Evolutionary conservation across 164 flowering plant genomes (phyloP).

Genomic region (Annona squamosa): DNA sequence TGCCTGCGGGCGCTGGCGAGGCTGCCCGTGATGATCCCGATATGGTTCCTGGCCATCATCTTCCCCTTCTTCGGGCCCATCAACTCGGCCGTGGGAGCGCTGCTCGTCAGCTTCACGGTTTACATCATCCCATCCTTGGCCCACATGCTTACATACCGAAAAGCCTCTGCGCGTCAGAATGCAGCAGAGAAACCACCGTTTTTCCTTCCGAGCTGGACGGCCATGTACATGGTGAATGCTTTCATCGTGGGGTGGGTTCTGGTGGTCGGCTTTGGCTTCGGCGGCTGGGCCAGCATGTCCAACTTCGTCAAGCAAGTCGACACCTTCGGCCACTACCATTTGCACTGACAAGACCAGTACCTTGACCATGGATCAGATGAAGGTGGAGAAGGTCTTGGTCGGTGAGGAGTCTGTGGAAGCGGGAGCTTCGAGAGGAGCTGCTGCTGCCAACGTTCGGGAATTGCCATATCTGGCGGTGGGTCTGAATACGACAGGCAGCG

Average conservation of each 20-base stretch:
- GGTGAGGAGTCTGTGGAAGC: constrained; percentile 25
- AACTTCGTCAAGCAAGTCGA: constrained; percentile 71
- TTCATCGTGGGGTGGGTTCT: constrained; percentile 64
- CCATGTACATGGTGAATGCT: constrained; percentile 48
- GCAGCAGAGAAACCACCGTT: constrained; percentile 77
- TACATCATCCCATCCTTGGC: too few species aligned
- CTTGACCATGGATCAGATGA: constrained; percentile 52
- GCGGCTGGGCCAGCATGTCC: constrained; percentile 81
- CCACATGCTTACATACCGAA: too few species aligned
- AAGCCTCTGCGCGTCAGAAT: constrained; percentile 39
- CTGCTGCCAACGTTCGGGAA: constrained; percentile 18
- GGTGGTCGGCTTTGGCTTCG: constrained; percentile 69
- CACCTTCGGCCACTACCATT: constrained; percentile 58
- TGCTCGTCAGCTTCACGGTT: too few species aligned
- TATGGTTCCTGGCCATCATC: too few species aligned
- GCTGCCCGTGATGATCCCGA: too few species aligned
- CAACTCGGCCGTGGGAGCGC: too few species aligned
- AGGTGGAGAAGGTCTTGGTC: constrained; percentile 45
- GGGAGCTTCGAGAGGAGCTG: constrained; percentile 7
- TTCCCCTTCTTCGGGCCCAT: too few species aligned
- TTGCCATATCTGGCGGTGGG: constrained; percentile 40
- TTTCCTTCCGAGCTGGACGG: constrained; percentile 76
- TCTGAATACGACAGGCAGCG: constrained; percentile 46
- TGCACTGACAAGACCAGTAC: constrained; percentile 49
- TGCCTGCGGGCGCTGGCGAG: too few species aligned